These are phyloP conservation scores for Penicillium subrubescens DNA, from an alignment of 495 filamentous ascomycete species.

Conservation along the genomic window DNA sequence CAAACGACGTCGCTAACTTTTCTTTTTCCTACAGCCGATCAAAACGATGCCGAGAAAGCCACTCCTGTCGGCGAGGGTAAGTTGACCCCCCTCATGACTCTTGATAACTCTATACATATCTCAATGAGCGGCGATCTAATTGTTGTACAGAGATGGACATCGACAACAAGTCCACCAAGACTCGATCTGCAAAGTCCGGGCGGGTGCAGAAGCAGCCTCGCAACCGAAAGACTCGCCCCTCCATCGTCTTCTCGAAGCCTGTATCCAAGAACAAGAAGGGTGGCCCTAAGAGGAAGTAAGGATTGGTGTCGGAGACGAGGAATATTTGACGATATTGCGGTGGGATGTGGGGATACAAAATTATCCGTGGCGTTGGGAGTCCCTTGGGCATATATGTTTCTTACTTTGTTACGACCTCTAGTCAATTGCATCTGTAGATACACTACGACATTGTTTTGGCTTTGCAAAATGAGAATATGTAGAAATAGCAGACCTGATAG, in stretches of 20 bases:
- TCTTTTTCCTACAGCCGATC: conserved; percentile 13
- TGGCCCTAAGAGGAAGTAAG: conserved; percentile 35
- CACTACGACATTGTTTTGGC: not conserved
- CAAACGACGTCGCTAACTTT: not conserved
- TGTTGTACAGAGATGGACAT: conserved; percentile 44
- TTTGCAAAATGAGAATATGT: not conserved
- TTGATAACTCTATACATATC: not conserved
- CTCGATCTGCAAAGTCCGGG: conserved; percentile 28
- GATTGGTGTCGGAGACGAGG: conserved; percentile 15
- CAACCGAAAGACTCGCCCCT: conserved; percentile 42
- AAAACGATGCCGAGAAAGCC: conserved; percentile 22
- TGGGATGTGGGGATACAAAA: conserved; percentile 7
- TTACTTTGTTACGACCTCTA: not conserved
- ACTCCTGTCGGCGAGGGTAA: conserved; percentile 30
- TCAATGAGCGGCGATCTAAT: conserved; percentile 3
- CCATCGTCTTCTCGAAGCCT: conserved; percentile 45
- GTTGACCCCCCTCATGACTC: not conserved
- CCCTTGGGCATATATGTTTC: conserved; percentile 7
- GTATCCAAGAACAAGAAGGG: conserved; percentile 31
- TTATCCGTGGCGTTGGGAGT: conserved; percentile 23
- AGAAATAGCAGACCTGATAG: not conserved
- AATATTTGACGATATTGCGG: not conserved
- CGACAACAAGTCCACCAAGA: conserved; percentile 29
- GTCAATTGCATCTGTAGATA: conserved; percentile 9
- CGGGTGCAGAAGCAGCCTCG: conserved; percentile 48